Evolutionary conservation across 495 filamentous ascomycete genomes (phyloP).

Genomic region (Acidomyces sp.): DNA sequence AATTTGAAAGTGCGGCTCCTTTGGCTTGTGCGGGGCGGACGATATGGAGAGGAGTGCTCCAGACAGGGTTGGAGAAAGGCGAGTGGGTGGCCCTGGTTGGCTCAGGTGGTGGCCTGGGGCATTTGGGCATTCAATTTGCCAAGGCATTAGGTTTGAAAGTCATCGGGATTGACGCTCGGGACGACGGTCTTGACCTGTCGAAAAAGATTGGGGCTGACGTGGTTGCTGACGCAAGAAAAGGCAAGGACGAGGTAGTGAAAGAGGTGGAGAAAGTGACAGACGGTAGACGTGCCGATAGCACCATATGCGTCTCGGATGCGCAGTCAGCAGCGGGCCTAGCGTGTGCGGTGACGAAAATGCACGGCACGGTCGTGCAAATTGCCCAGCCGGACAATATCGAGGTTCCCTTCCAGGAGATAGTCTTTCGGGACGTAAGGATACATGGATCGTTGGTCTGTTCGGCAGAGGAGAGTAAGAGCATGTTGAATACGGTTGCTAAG

Average conservation of each 20-base stretch:
- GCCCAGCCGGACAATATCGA: constrained; percentile 37
- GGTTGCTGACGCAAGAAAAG: constrained; percentile 38
- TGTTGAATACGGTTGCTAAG: constrained; percentile 40
- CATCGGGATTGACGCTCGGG: constrained; percentile 43
- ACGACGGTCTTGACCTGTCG: constrained; percentile 37
- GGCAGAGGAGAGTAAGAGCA: constrained; percentile 34
- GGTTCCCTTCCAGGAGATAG: constrained; percentile 40
- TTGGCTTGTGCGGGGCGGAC: constrained; percentile 46
- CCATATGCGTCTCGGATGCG: constrained; percentile 35
- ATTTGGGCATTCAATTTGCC: constrained; percentile 41
- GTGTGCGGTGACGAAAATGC: constrained; percentile 41
- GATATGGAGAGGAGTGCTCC: constrained; percentile 37
- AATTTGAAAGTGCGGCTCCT: constrained; percentile 39
- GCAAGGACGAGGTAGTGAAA: constrained; percentile 33
- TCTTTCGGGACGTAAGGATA: constrained; percentile 43
- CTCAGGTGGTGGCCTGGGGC: constrained; percentile 45
- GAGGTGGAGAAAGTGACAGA: constrained; percentile 36
- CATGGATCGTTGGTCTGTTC: constrained; percentile 37
- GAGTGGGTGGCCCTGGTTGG: constrained; percentile 42
- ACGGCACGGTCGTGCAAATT: constrained; percentile 42
- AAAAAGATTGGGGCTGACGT: constrained; percentile 36
- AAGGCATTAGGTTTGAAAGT: constrained; percentile 39
- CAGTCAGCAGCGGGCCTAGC: constrained; percentile 33
- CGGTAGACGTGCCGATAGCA: constrained; percentile 35
- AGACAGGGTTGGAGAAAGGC: constrained; percentile 33